A percentile compares a stretch with the other conserved stretches of the same genome.
Conservation (phyloP, 345 rosid species). For the Raphanus raphanistrum region DNA sequence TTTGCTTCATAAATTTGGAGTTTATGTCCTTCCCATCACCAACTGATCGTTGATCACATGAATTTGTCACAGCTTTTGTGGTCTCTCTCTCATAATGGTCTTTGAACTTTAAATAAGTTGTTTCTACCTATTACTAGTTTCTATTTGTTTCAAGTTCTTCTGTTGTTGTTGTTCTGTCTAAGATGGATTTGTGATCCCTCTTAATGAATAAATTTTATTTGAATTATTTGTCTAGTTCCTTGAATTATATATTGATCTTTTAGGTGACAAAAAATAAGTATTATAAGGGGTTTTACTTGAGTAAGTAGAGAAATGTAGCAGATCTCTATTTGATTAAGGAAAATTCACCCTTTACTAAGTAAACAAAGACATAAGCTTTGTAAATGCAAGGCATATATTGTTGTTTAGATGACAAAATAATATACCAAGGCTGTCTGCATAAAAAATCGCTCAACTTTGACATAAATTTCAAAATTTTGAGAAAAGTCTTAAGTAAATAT, state of each 20-base stretch:
- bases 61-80: not conserved
- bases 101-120: not conserved
- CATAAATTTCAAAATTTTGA: too few relatives aligned
- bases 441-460: too few relatives aligned
- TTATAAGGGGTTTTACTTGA: not conserved
- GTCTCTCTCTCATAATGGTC: not conserved
- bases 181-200: not conserved
- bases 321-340: not conserved
- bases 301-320: not conserved
- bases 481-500: too few relatives aligned
- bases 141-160: not conserved
- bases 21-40: conserved; percentile 28
- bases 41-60: not conserved
- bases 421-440: too few relatives aligned
- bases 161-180: not conserved
- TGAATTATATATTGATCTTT: not conserved
- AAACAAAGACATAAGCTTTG: too few relatives aligned
- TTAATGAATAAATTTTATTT: not conserved
- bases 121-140: not conserved
- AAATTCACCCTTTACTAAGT: not conserved
- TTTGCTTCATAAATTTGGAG: conserved; percentile 32
- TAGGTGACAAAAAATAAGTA: not conserved
- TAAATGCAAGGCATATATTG: not conserved
- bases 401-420: not conserved
- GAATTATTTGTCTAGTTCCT: not conserved